Percentiles rank a stretch among this genome's conserved stretches.
Evolutionary conservation across 2,329 filamentous ascomycete species (phyloP).

Genomic region (Tolypocladium pustulatum): DNA sequence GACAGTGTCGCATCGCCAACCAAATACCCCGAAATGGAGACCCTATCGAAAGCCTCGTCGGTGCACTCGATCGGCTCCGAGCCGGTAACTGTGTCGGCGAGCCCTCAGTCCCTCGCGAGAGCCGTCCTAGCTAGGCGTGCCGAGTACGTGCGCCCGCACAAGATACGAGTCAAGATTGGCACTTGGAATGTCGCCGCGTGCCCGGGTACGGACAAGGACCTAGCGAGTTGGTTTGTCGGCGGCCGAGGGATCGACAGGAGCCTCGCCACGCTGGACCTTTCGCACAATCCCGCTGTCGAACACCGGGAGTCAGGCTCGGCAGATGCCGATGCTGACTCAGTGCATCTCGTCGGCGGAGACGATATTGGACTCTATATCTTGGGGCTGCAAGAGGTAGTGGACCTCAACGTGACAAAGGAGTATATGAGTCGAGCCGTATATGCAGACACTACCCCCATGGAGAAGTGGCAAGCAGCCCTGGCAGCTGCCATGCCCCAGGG

Average conservation of each 20-base stretch:
- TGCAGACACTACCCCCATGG: conserved; percentile 58
- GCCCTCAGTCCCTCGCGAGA: conserved; percentile 48
- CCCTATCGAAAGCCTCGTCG: conserved; percentile 17
- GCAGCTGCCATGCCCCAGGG: conserved; percentile 63
- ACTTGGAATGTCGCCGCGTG: conserved; percentile 91
- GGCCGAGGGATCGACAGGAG: conserved; percentile 59
- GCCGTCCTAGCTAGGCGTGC: conserved; percentile 61
- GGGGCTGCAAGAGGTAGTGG: conserved; percentile 85
- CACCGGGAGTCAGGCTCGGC: conserved; percentile 21
- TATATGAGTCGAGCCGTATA: conserved; percentile 59
- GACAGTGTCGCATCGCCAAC: conserved; percentile 6
- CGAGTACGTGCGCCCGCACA: conserved; percentile 69
- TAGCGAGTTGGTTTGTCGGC: conserved; percentile 79
- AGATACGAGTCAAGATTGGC: conserved; percentile 78
- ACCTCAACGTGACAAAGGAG: conserved; percentile 69
- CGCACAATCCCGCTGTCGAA: conserved; percentile 26
- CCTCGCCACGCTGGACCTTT: conserved; percentile 43
- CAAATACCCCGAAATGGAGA: conserved; percentile 11
- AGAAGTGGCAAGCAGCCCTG: conserved; percentile 73
- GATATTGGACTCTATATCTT: conserved; percentile 85
- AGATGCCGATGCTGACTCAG: conserved; percentile 18
- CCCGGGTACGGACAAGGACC: conserved; percentile 75
- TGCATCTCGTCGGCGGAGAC: conserved; percentile 44
- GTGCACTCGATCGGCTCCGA: conserved; percentile 27
- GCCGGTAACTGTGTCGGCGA: conserved; percentile 30